A percentile compares a stretch with the other conserved stretches of the same genome.
Conservation (phyloP, 1,284 basidiomycete genomes). For the Naganishia sp. region DNA sequence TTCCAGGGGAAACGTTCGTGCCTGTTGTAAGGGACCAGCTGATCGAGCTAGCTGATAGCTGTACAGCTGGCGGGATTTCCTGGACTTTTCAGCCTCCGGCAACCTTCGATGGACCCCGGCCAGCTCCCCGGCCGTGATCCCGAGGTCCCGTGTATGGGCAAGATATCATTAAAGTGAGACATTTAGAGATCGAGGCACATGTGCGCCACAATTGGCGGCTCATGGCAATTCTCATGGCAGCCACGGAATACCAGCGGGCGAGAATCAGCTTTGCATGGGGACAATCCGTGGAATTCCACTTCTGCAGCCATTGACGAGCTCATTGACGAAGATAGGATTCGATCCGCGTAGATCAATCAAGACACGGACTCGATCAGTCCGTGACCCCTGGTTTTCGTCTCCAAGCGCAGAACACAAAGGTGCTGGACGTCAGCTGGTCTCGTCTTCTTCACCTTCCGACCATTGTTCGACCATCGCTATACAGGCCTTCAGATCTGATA, state of each 20-base stretch:
- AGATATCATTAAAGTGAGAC: conserved; percentile 16
- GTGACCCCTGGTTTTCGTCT: no score
- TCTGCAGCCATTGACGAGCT: background rate
- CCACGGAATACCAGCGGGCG: background rate
- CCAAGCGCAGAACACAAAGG: no score
- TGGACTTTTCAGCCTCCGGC: no score
- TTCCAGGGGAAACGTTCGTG: background rate
- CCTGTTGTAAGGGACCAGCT: no score
- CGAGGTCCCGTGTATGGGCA: background rate
- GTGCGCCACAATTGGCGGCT: background rate
- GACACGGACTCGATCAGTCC: background rate
- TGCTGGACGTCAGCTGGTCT: no score
- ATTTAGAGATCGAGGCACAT: background rate
- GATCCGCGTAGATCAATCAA: background rate
- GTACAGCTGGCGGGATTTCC: no score
- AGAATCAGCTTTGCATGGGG: background rate
- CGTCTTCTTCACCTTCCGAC: no score
- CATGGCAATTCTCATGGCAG: background rate
- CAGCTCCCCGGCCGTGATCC: background rate
- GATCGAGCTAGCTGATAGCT: no score
- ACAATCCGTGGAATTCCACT: conserved; percentile 10
- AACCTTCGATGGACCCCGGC: no score
- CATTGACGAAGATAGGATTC: conserved; percentile 12
- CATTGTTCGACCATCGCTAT: no score
- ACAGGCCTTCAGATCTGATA: no score